Evolutionary conservation across 208 protist species (phyloP).

Genomic region (Phytomonas francai): DNA sequence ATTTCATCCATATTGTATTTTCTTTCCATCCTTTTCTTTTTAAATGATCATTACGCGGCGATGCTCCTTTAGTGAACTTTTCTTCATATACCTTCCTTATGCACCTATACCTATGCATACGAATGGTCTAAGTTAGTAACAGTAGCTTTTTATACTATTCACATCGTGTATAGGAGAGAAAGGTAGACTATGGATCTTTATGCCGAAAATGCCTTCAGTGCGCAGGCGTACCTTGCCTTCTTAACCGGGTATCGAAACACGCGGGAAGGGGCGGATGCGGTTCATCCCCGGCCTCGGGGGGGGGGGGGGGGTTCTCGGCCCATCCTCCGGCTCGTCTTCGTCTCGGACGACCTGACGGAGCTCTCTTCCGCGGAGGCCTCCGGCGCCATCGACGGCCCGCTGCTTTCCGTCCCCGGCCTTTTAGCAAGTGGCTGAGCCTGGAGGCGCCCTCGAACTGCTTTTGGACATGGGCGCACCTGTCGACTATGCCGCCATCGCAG

Average conservation of each 20-base stretch:
- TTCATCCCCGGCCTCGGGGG: no score
- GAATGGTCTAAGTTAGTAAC: no score
- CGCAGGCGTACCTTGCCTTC: neutral
- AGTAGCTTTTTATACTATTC: no score
- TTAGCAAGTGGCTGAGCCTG: conserved; percentile 37
- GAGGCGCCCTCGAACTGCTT: conserved; percentile 46
- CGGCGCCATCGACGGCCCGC: conserved; percentile 22
- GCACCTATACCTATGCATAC: no score
- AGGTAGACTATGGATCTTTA: neutral
- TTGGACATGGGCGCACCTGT: conserved; percentile 18
- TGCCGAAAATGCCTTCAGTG: neutral
- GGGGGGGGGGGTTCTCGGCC: no score
- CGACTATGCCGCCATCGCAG: conserved; percentile 14
- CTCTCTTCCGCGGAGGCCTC: conserved; percentile 45
- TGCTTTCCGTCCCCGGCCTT: conserved; percentile 36
- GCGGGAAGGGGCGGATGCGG: no score
- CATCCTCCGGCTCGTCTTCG: conserved; percentile 48
- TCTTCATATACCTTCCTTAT: neutral
- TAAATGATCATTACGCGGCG: neutral
- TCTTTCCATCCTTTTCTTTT: neutral
- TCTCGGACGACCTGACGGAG: conserved; percentile 50
- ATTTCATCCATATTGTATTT: neutral
- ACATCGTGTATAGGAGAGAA: neutral
- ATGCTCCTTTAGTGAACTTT: neutral
- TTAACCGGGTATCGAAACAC: neutral